phyloP scores from a whole-genome alignment of 2,329 filamentous ascomycete species.

The Colletotrichum magnum region DNA sequence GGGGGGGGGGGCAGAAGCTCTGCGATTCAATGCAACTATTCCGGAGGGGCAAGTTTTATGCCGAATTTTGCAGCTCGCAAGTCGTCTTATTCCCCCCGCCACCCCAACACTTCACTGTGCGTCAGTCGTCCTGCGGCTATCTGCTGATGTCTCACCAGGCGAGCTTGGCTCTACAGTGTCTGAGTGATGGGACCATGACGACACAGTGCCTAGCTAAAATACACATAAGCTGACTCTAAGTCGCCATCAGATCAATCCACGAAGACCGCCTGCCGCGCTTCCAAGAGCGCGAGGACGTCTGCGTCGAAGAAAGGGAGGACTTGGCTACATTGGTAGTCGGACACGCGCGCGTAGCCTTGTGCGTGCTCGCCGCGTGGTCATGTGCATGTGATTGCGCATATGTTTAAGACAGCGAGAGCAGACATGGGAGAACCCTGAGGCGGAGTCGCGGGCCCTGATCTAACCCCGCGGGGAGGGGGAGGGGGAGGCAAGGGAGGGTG shows the following conservation, averaged over 20 bases:
- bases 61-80: slow-evolving; percentile 17
- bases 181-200: slow-evolving; percentile 16
- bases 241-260: not conserved
- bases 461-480: slow-evolving; percentile 8
- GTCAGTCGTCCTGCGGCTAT: slow-evolving; percentile 14
- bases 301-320: not conserved
- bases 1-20: too few relatives aligned
- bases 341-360: not conserved
- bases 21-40: too few relatives aligned
- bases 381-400: slow-evolving; percentile 16
- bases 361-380: slow-evolving; percentile 22
- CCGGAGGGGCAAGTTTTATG: not conserved
- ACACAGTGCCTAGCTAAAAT: not conserved
- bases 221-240: too few relatives aligned
- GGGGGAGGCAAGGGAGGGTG: not conserved
- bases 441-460: slow-evolving; percentile 16
- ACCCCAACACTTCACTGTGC: slow-evolving; percentile 3
- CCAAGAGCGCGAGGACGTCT: not conserved
- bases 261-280: not conserved
- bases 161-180: not conserved
- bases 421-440: slow-evolving; percentile 18
- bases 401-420: slow-evolving; percentile 16
- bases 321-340: too few relatives aligned
- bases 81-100: not conserved
- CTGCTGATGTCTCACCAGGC: slow-evolving; percentile 25